Evolutionary conservation across 805 yeast genomes (phyloP).

Genomic region (Spathaspora girioi): DNA sequence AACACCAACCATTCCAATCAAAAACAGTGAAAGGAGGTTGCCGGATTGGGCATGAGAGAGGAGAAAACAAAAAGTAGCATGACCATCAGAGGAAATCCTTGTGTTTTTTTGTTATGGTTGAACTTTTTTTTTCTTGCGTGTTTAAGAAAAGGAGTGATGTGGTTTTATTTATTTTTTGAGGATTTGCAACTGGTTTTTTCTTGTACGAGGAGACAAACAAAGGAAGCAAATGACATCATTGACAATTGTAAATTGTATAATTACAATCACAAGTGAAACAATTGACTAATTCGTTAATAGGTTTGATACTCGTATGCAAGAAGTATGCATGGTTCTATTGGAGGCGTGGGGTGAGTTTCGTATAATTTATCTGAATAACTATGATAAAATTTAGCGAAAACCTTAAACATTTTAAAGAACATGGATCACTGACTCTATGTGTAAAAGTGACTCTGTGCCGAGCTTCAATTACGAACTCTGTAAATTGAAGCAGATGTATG

Average conservation of each 20-base stretch:
- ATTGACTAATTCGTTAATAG: too few relatives aligned
- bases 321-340: too few relatives aligned
- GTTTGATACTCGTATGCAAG: too few relatives aligned
- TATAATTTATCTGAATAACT: too few relatives aligned
- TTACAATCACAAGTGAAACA: neutral
- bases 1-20: too few relatives aligned
- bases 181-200: neutral
- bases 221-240: neutral
- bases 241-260: neutral
- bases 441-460: neutral
- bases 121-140: neutral
- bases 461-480: neutral
- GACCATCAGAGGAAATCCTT: too few relatives aligned
- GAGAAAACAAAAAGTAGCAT: too few relatives aligned
- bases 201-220: neutral
- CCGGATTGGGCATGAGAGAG: too few relatives aligned
- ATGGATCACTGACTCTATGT: neutral
- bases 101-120: neutral
- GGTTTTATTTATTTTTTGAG: neutral
- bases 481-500: neutral
- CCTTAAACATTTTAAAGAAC: neutral
- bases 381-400: too few relatives aligned
- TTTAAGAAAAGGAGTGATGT: neutral
- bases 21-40: too few relatives aligned
- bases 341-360: too few relatives aligned